Evolutionary conservation across 1,284 basidiomycete genomes (phyloP), one percentile per base, ranked within the genome.

Genomic region (Entoloma clypeatum): DNA sequence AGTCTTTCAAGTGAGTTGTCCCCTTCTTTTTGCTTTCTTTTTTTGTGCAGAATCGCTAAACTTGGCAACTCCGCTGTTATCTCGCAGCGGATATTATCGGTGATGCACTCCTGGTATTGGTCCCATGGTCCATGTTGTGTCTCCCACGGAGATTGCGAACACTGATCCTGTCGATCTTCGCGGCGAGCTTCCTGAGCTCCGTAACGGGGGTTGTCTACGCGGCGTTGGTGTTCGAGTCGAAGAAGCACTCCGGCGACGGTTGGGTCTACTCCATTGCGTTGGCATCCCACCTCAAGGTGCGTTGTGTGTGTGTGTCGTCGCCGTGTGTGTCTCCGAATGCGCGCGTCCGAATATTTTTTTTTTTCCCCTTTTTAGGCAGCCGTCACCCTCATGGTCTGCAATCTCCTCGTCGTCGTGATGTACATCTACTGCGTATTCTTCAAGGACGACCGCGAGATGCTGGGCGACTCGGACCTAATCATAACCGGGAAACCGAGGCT

Each of bases 121-220:
- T 49, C n/a, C 49, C 51, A 5, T 16, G 49, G 7, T 35, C 42
- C 18, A 39, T 51, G 34, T 40, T 53, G 9, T 43, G 47, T 30
- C 26, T 49, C 7, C 40, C 51, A 9, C 36, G 27, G 39, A 29
- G 26, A 21, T 42, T 44, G 30, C 47, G 41, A 24, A 22, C 25
- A 3, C 21, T 53, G 17, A 23, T 53, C 25, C 25, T 48, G 5
- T 14, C 34, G 7, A 44, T 51, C 13, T 53, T 53, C 32, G 24
- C 43, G 8, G 27, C 40, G 17, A 51, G 49, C 14, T 11, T 45
- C 13, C 18, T 48, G 16, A 49, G 36, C 26, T 39, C 42, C 5
- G 13, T 49, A 7, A 45, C 31, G 18, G 36, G 40, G 5, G 19
- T 51, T 13, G 28, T 44, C 30, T 40, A 50, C 26, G 40, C 34